Evolutionary conservation across 176 grass and related monocot species (phyloP), one percentile per base, ranked within the genome.

Genomic region (Carex cristatella): DNA sequence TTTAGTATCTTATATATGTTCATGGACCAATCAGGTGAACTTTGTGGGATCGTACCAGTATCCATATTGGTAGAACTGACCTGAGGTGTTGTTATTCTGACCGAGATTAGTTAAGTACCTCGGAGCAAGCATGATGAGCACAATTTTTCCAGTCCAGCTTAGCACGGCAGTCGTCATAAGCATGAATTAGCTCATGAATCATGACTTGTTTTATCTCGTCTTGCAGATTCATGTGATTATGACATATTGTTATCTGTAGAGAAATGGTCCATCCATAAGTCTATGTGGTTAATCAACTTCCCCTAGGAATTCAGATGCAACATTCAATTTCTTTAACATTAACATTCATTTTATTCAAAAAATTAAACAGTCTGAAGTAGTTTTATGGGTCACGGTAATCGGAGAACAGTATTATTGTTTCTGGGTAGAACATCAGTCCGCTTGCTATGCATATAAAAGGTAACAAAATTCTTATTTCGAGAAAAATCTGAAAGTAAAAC

Each of bases 51-150:
- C 4, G 27, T 53, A 75, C 46, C 30, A 66, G 60, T 0, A 28
- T 49, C 65, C 65, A 68, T 68, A 68, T 48, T 14, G 12, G 48
- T 76, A 76, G 2, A 55, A 76, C 5, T 76, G 48, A 76, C 23
- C 12, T 19, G 31, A 30, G 48, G 10, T 76, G 15, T 1, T 18
- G 35, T 28, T 13, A 53, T 75, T 75, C 46, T 15, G 28, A 58
- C 4, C 6, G 58, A 33, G 6, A 79, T 56, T 5, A 69, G 4
- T 86, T 82, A 30, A 23, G 78, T 94, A 94, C 96, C 93, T 95
- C 96, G 18, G 93, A 94, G 87, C 96, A 99, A 88, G 91, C 96
- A 89, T 99, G 93, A 80, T 99, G 96, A 69, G 80, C 93, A 72
- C 96, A 99, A 90, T 99, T 95, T 66, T 35, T 91, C 93, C 93